These are phyloP conservation scores for Stenocarpella maydis DNA, from an alignment of 2,329 filamentous ascomycete species.

Conservation along the genomic window DNA sequence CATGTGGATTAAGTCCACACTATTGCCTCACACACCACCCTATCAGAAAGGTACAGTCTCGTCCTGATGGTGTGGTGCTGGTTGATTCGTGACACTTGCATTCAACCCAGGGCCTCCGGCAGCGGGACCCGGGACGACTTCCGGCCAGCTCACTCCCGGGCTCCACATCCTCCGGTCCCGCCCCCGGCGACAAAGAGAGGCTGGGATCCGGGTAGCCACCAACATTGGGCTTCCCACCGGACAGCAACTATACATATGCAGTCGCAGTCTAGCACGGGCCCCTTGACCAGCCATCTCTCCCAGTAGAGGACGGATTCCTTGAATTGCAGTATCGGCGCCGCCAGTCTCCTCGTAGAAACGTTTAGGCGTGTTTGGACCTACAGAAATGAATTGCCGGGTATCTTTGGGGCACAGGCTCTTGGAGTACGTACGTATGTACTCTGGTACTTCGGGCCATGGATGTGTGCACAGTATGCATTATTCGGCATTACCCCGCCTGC, in stretches of 20 bases:
- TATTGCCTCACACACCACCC: background rate
- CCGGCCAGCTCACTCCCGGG: background rate
- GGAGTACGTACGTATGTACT: too few species aligned
- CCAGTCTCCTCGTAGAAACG: background rate
- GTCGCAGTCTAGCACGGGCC: background rate
- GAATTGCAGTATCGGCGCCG: background rate
- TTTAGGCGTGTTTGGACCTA: background rate
- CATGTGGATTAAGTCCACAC: background rate
- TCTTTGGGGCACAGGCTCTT: background rate
- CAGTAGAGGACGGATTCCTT: background rate
- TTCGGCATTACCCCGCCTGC: background rate
- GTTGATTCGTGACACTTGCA: background rate
- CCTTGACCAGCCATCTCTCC: too few species aligned
- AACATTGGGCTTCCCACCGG: background rate
- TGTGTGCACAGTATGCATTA: slow-evolving; percentile 14
- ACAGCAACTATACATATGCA: background rate
- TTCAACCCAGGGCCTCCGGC: background rate
- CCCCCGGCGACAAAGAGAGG: background rate
- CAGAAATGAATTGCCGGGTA: background rate
- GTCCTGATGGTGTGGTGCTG: background rate
- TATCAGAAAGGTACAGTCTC: background rate
- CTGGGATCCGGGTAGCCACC: background rate
- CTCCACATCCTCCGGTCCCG: background rate
- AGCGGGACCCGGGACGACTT: background rate
- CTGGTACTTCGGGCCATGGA: background rate